Conservation (phyloP, 1,284 basidiomycete genomes). For the Apiotrichum porosum region DNA sequence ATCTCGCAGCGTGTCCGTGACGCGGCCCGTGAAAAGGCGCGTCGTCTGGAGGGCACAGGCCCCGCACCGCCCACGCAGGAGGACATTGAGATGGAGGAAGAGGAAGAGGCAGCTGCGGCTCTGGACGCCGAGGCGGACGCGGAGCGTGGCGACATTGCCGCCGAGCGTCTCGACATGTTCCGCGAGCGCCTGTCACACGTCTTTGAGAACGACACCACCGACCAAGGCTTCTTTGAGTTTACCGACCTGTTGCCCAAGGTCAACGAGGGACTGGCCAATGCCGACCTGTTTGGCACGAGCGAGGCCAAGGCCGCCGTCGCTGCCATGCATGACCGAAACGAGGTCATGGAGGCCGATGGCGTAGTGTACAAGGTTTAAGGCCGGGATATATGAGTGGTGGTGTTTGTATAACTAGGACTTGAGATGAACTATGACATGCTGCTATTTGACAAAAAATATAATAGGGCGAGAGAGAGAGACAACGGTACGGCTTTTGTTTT, state of each 20-base stretch:
- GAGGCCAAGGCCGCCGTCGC: constrained; percentile 74
- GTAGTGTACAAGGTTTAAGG: constrained; percentile 55
- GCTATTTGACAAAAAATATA: no score
- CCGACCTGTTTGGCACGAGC: constrained; percentile 67
- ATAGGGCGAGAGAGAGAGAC: no score
- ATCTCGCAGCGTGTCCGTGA: constrained; percentile 31
- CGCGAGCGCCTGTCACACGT: constrained; percentile 65
- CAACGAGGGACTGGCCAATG: constrained; percentile 69
- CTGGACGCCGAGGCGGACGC: constrained; percentile 21
- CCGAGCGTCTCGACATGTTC: constrained; percentile 63
- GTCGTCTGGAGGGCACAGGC: constrained; percentile 49
- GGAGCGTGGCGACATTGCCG: constrained; percentile 1
- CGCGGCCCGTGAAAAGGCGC: constrained; percentile 48
- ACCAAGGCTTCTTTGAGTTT: constrained; percentile 71
- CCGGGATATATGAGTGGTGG: no score
- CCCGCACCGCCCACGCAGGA: background rate
- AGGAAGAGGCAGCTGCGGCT: constrained; percentile 22
- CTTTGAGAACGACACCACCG: constrained; percentile 60
- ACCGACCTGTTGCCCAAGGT: constrained; percentile 66
- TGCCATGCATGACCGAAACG: constrained; percentile 74
- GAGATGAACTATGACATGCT: no score
- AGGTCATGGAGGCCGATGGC: constrained; percentile 81
- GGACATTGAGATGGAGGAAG: constrained; percentile 22
- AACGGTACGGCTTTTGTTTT: background rate
- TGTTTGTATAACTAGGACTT: no score